Percentiles rank a stretch among this genome's conserved stretches.
Evolutionary conservation across 2,329 filamentous ascomycete species (phyloP).

Genomic region (Calonectria pauciramosa): DNA sequence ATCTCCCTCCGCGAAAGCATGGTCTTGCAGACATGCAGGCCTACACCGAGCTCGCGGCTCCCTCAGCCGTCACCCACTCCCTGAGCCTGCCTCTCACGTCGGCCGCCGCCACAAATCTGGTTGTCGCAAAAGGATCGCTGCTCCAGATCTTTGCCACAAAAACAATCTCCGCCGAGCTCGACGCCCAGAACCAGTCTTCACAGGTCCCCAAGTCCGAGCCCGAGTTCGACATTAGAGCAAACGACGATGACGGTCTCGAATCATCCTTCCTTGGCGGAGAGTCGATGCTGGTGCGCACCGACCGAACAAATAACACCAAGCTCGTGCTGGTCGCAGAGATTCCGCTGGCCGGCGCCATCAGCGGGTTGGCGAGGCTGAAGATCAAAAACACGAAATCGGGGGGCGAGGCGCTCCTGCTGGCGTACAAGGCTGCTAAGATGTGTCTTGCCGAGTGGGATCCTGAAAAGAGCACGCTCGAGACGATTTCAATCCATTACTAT

Average conservation of each 20-base stretch:
- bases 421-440: conserved; percentile 92
- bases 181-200: conserved; percentile 56
- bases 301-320: conserved; percentile 78
- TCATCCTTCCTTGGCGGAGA: conserved; percentile 77
- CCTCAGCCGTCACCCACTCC: conserved; percentile 93
- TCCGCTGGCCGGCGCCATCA: conserved; percentile 85
- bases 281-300: conserved; percentile 70
- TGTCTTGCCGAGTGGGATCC: conserved; percentile 96
- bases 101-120: conserved; percentile 82
- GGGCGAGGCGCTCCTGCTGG: conserved; percentile 85
- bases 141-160: conserved; percentile 90
- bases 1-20: conserved; percentile 48
- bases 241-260: conserved; percentile 75
- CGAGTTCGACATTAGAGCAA: conserved; percentile 65
- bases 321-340: conserved; percentile 90
- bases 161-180: conserved; percentile 74
- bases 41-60: conserved; percentile 95
- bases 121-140: conserved; percentile 92
- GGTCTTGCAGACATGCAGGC: conserved; percentile 81
- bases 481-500: conserved; percentile 97
- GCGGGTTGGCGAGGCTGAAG: conserved; percentile 84
- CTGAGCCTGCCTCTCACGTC: conserved; percentile 83
- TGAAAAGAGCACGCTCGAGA: conserved; percentile 82
- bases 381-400: conserved; percentile 80
- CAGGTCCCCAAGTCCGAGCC: conserved; percentile 57